Evolutionary conservation across 257 asterid genomes (phyloP), one percentile per base, ranked within the genome.

Genomic region (Voacanga thouarsii): DNA sequence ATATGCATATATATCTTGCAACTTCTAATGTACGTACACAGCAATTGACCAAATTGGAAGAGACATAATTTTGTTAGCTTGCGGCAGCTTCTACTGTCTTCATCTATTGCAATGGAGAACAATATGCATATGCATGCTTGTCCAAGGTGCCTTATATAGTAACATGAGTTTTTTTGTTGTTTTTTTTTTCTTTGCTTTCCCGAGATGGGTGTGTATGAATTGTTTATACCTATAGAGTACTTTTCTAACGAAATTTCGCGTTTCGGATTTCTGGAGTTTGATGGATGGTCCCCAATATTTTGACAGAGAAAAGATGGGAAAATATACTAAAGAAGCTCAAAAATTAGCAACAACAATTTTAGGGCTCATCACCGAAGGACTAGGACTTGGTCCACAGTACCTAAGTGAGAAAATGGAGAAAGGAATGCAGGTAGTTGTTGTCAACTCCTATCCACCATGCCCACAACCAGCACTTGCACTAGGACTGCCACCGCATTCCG

Each of bases 401-500:
- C 41, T 82, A n/a, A 72, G 41, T 45, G 7, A 44, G 7, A 77
- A 82, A 75, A 75, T 90, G 12, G 67, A 85, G 5, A 51, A 84
- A 14, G 89, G 90, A 26, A 56, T 84, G 84, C 90, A 86, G 79
- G 88, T 87, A 15, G 77, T 89, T 75, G 81, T 80, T 3, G 82
- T 81, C 9, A 90, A 86, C 77, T 82, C 85, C 66, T 90, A 83
- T 72, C 92, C 91, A 3, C 76, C 81, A 2, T 84, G 89, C 75
- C 92, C 90, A 10, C 49, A 84, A 21, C 87, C 88, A 0, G 76
- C 79, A 8, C 78, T 83, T 18, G 28, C 89, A 14, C 82, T 87
- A 4, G 91, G 96, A 55, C 76, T 90, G 16, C 90, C 93, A 0
- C 88, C 89, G 3, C 92, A 87, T 47, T 82, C 90, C n/a, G 85